Evolutionary conservation across 1,284 basidiomycete genomes (phyloP), one percentile per base, ranked within the genome.

Genomic region (Ganoderma sinense): DNA sequence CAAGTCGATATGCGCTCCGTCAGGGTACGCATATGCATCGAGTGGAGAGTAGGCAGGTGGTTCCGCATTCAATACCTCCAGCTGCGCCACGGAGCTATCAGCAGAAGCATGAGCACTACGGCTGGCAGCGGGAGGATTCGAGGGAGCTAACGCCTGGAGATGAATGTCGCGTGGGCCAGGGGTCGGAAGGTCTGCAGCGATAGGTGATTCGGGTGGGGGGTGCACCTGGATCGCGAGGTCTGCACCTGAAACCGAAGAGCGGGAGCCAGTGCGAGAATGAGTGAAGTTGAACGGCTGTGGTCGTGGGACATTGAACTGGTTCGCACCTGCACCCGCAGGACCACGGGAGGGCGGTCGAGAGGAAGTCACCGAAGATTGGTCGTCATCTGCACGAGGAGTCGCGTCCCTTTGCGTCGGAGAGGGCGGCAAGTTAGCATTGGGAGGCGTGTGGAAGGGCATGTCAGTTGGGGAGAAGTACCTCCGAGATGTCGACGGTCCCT

Each of bases 41-140:
- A 95, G 79, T 23, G 94, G 93, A 10, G 93, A 94, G 80, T 95
- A 95, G 29, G 91, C 92, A 31, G 93, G 93, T 36, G 93, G 93
- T 70, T 91, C 91, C 69, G 67, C 73, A 20, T 75, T 73, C 55
- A 78, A 71, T 53, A 71, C 69, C 29, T 70, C 71, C 62, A 77
- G 65, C 60, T 71, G 62, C 65, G 70, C 67, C 40, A 67, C 68
- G 60, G 71, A 71, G 61, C 73, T 73, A 61, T 61, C 36, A 66
- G 64, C 59, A 60, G 73, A 68, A 41, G 65, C 64, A 66, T 74
- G 72, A 72, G 76, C 69, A 62, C 70, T 69, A 26, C 69, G 33
- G 20, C 64, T 56, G 29, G 64, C 61, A 23, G 69, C 41, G 66
- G 70, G 59, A 66, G 76, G 72, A 69, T 65, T 75, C 59, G 59